Evolutionary conservation across 2,329 filamentous ascomycete species (phyloP).

Genomic region (Ascomycota sp.): DNA sequence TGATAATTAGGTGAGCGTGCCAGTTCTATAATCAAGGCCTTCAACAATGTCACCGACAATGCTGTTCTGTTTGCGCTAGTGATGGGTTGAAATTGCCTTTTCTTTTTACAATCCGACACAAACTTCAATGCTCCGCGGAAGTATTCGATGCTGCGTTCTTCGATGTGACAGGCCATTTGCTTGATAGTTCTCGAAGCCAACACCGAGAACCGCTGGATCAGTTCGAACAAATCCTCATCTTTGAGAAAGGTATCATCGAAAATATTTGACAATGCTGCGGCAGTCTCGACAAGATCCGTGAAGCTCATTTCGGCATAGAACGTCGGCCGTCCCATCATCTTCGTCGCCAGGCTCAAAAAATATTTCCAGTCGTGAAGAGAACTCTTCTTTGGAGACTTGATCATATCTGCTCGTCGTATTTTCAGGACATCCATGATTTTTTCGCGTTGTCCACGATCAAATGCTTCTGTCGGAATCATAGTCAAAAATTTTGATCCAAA

Average conservation of each 20-base stretch:
- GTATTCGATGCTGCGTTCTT: conserved; percentile 21
- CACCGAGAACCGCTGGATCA: conserved; percentile 12
- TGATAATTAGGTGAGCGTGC: conserved; percentile 9
- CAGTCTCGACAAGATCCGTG: conserved; percentile 13
- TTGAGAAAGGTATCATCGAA: conserved; percentile 7
- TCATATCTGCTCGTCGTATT: conserved; percentile 7
- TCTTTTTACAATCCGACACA: conserved; percentile 6
- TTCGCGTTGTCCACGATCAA: conserved; percentile 23
- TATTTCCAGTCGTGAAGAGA: conserved; percentile 13
- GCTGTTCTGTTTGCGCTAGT: conserved; percentile 3
- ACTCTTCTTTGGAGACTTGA: conserved; percentile 8
- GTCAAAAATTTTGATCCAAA: conserved; percentile 14
- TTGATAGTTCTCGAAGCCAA: conserved; percentile 14
- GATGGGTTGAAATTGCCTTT: neutral
- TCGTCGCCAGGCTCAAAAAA: conserved; percentile 24
- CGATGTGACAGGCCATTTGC: conserved; percentile 23
- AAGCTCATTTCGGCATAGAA: conserved; percentile 28
- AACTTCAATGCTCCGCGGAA: conserved; percentile 12
- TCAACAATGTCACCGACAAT: conserved; percentile 16
- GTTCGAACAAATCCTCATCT: conserved; percentile 10
- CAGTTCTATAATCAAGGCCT: conserved; percentile 11
- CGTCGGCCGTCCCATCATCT: conserved; percentile 28
- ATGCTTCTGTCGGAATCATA: conserved; percentile 15
- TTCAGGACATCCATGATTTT: conserved; percentile 17
- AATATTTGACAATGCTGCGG: conserved; percentile 12